Evolutionary conservation across 805 yeast species (phyloP).

Genomic region (Debaryomyces prosopidis): DNA sequence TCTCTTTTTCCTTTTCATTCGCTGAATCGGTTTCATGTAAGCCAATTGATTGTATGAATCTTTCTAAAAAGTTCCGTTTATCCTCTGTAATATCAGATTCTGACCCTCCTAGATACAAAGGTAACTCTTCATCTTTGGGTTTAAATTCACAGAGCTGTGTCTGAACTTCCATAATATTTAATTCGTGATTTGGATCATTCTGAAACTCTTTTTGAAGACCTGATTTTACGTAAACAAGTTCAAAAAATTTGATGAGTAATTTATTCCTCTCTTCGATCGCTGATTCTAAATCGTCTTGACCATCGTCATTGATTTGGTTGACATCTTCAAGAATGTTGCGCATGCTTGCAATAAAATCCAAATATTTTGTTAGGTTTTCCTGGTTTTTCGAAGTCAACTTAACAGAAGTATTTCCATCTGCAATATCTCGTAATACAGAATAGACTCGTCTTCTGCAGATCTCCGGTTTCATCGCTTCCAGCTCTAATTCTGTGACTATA

Average conservation of each 20-base stretch:
- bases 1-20: constrained; percentile 1
- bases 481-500: constrained; percentile 16
- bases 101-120: constrained; percentile 11
- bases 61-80: constrained; percentile 17
- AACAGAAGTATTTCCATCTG: not conserved
- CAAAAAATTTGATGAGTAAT: constrained; percentile 18
- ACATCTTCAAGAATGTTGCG: constrained; percentile 9
- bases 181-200: constrained; percentile 26
- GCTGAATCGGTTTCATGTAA: constrained; percentile 28
- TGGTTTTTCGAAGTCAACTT: constrained; percentile 14
- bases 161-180: constrained; percentile 43
- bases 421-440: constrained; percentile 10
- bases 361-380: constrained; percentile 20
- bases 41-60: constrained; percentile 35
- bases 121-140: constrained; percentile 27
- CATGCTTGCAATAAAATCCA: constrained; percentile 25
- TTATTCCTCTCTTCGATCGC: not conserved
- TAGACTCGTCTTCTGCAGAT: constrained; percentile 7
- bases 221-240: constrained; percentile 22
- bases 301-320: constrained; percentile 5
- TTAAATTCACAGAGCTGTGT: constrained; percentile 34
- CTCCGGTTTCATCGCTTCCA: constrained; percentile 6
- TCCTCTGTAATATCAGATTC: constrained; percentile 11
- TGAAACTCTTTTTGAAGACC: constrained; percentile 29
- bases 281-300: not conserved